These are phyloP conservation scores for Physocladia obscura DNA, from an alignment of 192 early-diverging fungal genomes.

Conservation along the genomic window DNA sequence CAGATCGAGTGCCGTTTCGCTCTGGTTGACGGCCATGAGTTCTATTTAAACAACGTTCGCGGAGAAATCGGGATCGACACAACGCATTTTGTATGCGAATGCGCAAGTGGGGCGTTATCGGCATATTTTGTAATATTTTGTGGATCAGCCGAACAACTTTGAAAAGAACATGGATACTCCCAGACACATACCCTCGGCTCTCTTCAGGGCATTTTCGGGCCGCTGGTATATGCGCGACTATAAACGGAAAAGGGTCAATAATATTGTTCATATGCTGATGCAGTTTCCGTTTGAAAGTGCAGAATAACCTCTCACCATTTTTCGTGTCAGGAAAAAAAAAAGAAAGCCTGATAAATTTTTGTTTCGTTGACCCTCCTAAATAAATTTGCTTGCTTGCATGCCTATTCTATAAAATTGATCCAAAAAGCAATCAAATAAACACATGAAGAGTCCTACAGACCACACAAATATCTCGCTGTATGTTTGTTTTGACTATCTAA, in stretches of 20 bases:
- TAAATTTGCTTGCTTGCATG: too few relatives aligned
- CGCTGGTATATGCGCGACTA: slow-evolving; percentile 53
- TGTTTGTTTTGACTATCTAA: too few relatives aligned
- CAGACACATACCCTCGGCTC: slow-evolving; percentile 68
- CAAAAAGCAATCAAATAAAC: too few relatives aligned
- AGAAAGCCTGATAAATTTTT: too few relatives aligned
- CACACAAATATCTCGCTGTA: too few relatives aligned
- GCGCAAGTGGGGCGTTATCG: background rate
- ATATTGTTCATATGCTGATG: too few relatives aligned
- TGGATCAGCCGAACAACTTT: background rate
- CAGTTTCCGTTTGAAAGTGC: too few relatives aligned
- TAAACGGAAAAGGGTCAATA: too few relatives aligned
- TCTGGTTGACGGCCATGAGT: slow-evolving; percentile 82
- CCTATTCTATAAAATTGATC: too few relatives aligned
- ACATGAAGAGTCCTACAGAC: too few relatives aligned
- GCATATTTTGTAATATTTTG: background rate
- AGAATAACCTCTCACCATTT: background rate
- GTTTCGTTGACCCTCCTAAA: too few relatives aligned
- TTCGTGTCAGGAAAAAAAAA: background rate
- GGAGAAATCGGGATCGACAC: background rate
- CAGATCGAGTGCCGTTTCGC: slow-evolving; percentile 76
- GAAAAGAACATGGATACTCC: too few relatives aligned
- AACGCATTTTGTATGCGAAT: background rate
- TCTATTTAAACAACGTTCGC: slow-evolving; percentile 42
- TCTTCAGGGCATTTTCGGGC: slow-evolving; percentile 86